Conservation (phyloP, 257 asterid genomes). For the Handroanthus guayacan region DNA sequence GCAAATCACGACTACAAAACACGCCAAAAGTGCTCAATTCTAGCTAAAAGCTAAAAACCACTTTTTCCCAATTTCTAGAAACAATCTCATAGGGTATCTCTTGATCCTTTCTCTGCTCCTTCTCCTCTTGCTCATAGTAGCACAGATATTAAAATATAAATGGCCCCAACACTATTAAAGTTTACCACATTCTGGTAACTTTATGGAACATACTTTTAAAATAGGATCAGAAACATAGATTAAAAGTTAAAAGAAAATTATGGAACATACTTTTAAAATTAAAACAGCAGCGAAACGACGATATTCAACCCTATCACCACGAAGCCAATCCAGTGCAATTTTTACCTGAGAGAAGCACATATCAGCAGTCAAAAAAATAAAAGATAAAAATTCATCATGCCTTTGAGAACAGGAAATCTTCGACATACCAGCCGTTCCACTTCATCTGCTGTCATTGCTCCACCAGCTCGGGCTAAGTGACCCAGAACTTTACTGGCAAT, state of each 20-base stretch:
- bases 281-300: conserved; percentile 97
- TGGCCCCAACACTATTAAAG: neutral
- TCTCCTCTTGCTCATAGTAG: conserved; percentile 14
- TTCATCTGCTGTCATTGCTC: conserved; percentile 99
- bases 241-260: too few relatives aligned
- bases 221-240: neutral
- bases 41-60: neutral
- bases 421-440: conserved; percentile 85
- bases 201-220: too few relatives aligned
- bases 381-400: conserved; percentile 5
- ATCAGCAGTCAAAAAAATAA: conserved; percentile 30
- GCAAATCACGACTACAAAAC: neutral
- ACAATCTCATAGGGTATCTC: conserved; percentile 1
- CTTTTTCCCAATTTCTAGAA: neutral
- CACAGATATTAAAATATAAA: neutral
- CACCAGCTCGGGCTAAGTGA: conserved; percentile 99
- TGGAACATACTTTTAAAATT: conserved; percentile 77
- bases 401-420: conserved; percentile 29
- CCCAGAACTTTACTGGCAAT: conserved; percentile 94
- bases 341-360: conserved; percentile 66
- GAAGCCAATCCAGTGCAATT: conserved; percentile 94
- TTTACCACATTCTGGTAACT: neutral
- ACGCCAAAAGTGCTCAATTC: neutral
- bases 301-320: conserved; percentile 89
- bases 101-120: conserved; percentile 12